Evolutionary conservation across 768 basidiomycete species (phyloP), one percentile per base, ranked within the genome.

Genomic region (Rhodosporidiobolus odoratus): DNA sequence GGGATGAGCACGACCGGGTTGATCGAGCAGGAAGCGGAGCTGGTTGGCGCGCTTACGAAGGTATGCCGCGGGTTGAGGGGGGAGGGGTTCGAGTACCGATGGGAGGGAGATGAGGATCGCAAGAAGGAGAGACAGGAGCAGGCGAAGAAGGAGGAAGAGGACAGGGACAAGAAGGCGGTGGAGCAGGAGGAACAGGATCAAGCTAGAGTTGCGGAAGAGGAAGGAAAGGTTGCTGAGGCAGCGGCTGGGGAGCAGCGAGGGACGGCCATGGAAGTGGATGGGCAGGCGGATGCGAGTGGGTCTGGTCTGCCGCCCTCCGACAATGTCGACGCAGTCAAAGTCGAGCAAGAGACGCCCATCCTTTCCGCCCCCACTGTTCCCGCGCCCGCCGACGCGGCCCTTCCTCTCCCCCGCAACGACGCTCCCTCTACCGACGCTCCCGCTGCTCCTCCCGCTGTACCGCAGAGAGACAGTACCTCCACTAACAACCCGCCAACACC

Each of bases 21-120:
- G 40, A 77, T 77, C 52, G 77, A 77, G 66, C 71, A 72, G 35
- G 77, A 77, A 52, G 62, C 63, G 27, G 60, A 66, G 34, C 66
- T 76, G 37, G 43, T 76, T 19, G 52, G 56, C 17, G 60, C 62
- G 23, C 64, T 77, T 3, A 63, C 50, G 19, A 40, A 62, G 15
- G 71, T 76, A 12, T 73, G 72, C 32, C 53, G 65, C 15, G 71
- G 75, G 8, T 34, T 77, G 57, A 40, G 75, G 9, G 77, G 77
- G 4, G 75, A 75, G n/a, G 75, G 74, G 25, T 70, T 62, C 62
- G 74, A 75, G 52, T 75, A 66, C 62, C n/a, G 73, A 8, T 74
- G 73, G 73, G 53, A 62, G 23, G 74, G 74, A 12, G 76, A 75
- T 19, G 74, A 72, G 23, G 58, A 27, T 50, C 50, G 58, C 2